A percentile compares a stretch with the other conserved stretches of the same genome.
Evolutionary conservation across 192 early-diverging fungal species (phyloP).

Genomic region (Mortierella claussenii): DNA sequence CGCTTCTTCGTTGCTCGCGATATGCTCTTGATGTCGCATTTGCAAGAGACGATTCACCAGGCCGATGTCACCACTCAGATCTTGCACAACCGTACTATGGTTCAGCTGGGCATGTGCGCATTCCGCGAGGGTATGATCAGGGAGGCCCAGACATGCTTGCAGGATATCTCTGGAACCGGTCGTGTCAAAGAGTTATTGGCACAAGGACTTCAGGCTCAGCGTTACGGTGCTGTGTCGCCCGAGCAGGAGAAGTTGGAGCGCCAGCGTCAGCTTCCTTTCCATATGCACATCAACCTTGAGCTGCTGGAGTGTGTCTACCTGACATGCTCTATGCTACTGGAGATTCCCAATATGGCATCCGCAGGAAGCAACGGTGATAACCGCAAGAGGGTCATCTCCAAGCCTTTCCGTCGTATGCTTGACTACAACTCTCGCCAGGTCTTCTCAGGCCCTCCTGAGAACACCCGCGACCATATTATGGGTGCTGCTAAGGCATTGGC

Average conservation of each 20-base stretch:
- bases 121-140: constrained; percentile 94
- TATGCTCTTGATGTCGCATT: constrained; percentile 97
- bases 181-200: constrained; percentile 94
- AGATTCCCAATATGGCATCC: constrained; percentile 95
- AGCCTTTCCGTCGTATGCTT: constrained; percentile 92
- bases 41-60: constrained; percentile 92
- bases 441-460: constrained; percentile 96
- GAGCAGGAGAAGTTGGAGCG: constrained; percentile 95
- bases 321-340: constrained; percentile 96
- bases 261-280: constrained; percentile 97
- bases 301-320: constrained; percentile 97
- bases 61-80: constrained; percentile 94
- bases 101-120: constrained; percentile 95
- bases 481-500: constrained; percentile 92
- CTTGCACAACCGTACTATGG: constrained; percentile 95
- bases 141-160: constrained; percentile 86
- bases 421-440: constrained; percentile 97
- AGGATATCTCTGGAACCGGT: constrained; percentile 88
- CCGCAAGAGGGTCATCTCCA: constrained; percentile 84
- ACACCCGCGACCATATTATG: constrained; percentile 99
- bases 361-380: constrained; percentile 64
- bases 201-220: constrained; percentile 76
- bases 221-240: constrained; percentile 82
- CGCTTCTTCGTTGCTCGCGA: constrained; percentile 93
- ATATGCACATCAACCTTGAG: constrained; percentile 99